These are phyloP conservation scores for Desmodesmus armatus DNA, from an alignment of 139 green algal species.

Conservation along the genomic window DNA sequence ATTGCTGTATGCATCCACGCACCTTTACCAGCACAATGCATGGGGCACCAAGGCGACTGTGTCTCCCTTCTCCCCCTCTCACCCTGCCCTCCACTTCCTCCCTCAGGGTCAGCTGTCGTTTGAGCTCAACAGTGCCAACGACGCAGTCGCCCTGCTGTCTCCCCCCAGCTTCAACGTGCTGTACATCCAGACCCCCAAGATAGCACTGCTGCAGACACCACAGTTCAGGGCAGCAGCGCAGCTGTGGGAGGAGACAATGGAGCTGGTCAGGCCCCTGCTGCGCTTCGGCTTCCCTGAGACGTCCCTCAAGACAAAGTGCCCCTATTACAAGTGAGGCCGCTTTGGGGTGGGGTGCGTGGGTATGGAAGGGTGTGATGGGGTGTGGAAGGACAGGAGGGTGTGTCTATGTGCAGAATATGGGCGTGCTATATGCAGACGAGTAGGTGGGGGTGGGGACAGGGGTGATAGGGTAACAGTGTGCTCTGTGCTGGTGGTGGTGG, in stretches of 20 bases:
- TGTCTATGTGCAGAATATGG: neutral
- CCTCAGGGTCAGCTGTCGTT: slow-evolving; percentile 2
- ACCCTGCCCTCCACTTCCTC: no score
- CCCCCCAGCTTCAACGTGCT: slow-evolving; percentile 58
- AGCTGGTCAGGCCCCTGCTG: slow-evolving; percentile 49
- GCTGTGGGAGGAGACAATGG: slow-evolving; percentile 50
- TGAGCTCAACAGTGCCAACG: no score
- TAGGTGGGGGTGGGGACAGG: no score
- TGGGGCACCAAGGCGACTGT: no score
- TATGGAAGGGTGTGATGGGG: neutral
- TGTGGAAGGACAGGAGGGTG: no score
- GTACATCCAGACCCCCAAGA: slow-evolving; percentile 48
- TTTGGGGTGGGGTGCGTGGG: no score
- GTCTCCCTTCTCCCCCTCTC: no score
- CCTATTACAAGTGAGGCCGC: slow-evolving; percentile 49
- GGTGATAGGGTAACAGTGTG: neutral
- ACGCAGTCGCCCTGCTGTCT: slow-evolving; percentile 14
- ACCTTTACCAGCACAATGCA: no score
- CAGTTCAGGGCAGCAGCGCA: slow-evolving; percentile 36
- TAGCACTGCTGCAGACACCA: slow-evolving; percentile 33
- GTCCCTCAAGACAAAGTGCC: slow-evolving; percentile 53
- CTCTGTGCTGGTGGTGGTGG: no score
- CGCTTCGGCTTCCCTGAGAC: slow-evolving; percentile 57
- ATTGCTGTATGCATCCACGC: no score
- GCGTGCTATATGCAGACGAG: neutral